phyloP scores from a whole-genome alignment of 495 filamentous ascomycete species.

The Clavariopsis aquatica region DNA sequence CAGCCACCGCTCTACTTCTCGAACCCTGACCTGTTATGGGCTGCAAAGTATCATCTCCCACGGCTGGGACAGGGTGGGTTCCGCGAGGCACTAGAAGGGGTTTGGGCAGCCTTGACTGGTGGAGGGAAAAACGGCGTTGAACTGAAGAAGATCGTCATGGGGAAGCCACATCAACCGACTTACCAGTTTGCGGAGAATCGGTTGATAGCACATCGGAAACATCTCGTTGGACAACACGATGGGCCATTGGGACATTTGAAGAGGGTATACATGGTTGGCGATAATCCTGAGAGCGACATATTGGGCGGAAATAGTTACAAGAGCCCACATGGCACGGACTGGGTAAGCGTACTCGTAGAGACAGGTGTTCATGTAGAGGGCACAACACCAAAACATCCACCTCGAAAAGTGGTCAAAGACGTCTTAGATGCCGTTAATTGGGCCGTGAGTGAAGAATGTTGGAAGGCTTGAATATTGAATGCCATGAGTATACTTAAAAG shows the following conservation, averaged over 20 bases:
- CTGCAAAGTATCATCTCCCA: constrained; percentile 76
- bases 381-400: constrained; percentile 52
- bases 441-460: constrained; percentile 53
- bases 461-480: constrained; percentile 2
- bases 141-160: constrained; percentile 69
- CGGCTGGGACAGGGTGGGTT: constrained; percentile 94
- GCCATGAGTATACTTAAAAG: no score
- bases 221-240: constrained; percentile 43
- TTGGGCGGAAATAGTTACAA: constrained; percentile 78
- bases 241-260: constrained; percentile 51
- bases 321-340: constrained; percentile 66
- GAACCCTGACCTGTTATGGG: constrained; percentile 90
- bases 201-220: constrained; percentile 60
- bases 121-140: constrained; percentile 55
- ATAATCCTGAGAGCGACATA: constrained; percentile 94
- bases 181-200: constrained; percentile 82
- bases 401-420: constrained; percentile 64
- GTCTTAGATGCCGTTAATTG: constrained; percentile 68
- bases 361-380: constrained; percentile 78
- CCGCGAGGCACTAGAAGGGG: constrained; percentile 73
- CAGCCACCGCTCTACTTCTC: constrained; percentile 84
- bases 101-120: constrained; percentile 74
- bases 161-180: constrained; percentile 76
- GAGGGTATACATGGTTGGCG: constrained; percentile 94
- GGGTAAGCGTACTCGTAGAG: constrained; percentile 77